Percentiles rank a stretch among this genome's conserved stretches.
Conservation (phyloP, 139 green algal species). For the Zygnema circumcarinatum region DNA sequence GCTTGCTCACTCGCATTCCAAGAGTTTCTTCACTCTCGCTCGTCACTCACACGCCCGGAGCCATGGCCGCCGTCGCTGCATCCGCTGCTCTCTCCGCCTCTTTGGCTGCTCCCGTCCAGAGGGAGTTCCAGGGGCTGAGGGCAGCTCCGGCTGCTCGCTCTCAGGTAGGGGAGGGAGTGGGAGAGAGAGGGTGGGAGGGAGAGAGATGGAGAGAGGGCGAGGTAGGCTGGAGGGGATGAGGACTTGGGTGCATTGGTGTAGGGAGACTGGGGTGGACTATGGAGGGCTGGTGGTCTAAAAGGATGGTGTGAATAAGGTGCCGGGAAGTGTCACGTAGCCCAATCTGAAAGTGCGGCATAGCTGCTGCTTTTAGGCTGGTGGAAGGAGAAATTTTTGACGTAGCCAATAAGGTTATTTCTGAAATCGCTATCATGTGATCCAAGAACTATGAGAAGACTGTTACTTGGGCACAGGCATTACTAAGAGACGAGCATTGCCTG, state of each 20-base stretch:
- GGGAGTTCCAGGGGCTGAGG: conserved; percentile 29
- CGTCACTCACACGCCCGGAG: neutral
- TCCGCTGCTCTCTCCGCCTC: conserved; percentile 28
- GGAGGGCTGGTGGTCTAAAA: neutral
- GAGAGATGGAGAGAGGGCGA: too few relatives aligned
- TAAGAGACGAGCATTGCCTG: too few relatives aligned
- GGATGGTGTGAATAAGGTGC: neutral
- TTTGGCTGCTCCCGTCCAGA: neutral
- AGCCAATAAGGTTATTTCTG: too few relatives aligned
- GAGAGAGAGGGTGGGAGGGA: too few relatives aligned
- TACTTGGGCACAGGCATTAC: too few relatives aligned
- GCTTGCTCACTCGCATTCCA: too few relatives aligned
- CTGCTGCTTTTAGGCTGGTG: too few relatives aligned
- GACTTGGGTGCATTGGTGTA: neutral
- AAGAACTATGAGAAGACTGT: too few relatives aligned
- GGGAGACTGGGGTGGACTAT: neutral
- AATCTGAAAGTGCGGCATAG: too few relatives aligned
- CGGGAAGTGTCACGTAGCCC: neutral
- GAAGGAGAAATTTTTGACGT: too few relatives aligned
- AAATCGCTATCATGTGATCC: neutral
- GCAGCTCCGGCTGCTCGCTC: neutral
- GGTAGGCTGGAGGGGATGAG: too few relatives aligned
- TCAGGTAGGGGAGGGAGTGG: neutral
- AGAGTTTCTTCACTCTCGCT: too few relatives aligned
- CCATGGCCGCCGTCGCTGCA: conserved; percentile 26